Base-by-base conservation (phyloP, 176 grass and related monocot species). In the Phragmites australis region DNA sequence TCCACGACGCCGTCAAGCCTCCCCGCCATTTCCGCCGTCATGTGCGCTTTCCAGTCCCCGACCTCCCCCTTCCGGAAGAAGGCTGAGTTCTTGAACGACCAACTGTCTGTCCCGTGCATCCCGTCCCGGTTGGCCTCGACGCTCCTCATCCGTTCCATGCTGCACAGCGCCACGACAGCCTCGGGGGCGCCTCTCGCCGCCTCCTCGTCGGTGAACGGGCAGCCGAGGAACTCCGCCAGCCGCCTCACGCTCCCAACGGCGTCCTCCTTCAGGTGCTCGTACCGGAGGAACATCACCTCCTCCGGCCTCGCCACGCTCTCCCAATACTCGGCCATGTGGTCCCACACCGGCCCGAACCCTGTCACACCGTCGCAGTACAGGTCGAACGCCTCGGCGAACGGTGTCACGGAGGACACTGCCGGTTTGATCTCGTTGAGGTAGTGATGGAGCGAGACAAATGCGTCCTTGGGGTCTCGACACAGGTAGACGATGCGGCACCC, bases 391-490 rank as follows among this genome's bases (percentile, higher is more conserved):
- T 77, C 52, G 5, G 27, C 9, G 9, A 81, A 17, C 29, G 87
- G 48, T 56, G 34, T 52, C 68, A 73, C 26, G 62, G 10, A 18
- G 25, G 17, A 32, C 5, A 77, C 83, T 1, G 9, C 3, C 3
- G 57, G 55, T 4, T 25, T 86, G 17, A 75, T 70, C 74, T 73
- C 42, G 32, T 66, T 21, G 40, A 58, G 0, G 65, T 25, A 94
- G 25, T 88, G 78, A 16, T 78, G 58, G 21, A 86, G 9, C 6
- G 91, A 93, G 86, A 90, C 85, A 25, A 90, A 70, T 2, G 39
- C 58, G 59, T 94, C 91, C 80, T 91, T 94, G 34, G 79, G 91
- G 22, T 90, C 68, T 4, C 88, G 85, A 43, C 88, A 88, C 21
- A 88, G 55, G 63, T 93, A 93, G 0, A 91, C 59, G 16, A 89